These are phyloP conservation scores for Pholiota molesta DNA, from an alignment of 768 basidiomycete genomes.

Conservation along the genomic window DNA sequence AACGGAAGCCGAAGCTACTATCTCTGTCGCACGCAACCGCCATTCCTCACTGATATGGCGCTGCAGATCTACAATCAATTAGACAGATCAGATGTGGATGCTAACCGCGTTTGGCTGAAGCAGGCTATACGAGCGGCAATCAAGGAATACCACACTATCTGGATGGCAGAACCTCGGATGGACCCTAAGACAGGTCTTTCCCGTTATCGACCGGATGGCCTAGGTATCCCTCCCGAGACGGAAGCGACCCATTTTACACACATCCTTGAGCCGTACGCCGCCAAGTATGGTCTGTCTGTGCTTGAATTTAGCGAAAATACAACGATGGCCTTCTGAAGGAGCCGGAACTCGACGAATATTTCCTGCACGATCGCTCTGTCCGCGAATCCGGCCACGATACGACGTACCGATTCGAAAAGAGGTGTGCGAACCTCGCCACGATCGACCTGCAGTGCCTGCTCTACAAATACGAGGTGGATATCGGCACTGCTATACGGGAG, in stretches of 20 bases:
- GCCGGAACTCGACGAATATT: conserved; percentile 94
- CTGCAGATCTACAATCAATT: conserved; percentile 97
- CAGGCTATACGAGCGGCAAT: conserved; percentile 96
- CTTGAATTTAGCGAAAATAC: conserved; percentile 98
- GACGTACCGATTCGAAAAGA: conserved; percentile 96
- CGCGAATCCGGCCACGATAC: conserved; percentile 97
- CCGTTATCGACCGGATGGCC: conserved; percentile 89
- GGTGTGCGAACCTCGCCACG: conserved; percentile 95
- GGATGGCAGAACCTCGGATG: conserved; percentile 93
- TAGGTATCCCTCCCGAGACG: conserved; percentile 98
- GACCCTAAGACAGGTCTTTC: conserved; percentile 95
- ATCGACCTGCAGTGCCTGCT: conserved; percentile 94
- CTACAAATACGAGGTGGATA: conserved; percentile 99
- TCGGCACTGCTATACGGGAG: conserved; percentile 96
- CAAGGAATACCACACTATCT: conserved; percentile 98
- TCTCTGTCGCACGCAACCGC: conserved; percentile 93
- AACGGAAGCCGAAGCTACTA: conserved; percentile 97
- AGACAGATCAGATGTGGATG: conserved; percentile 78
- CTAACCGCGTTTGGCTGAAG: conserved; percentile 91
- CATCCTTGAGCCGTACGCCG: conserved; percentile 93
- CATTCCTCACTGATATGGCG: conserved; percentile 98
- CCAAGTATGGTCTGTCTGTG: conserved; percentile 89
- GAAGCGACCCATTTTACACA: conserved; percentile 99
- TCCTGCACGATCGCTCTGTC: conserved; percentile 94
- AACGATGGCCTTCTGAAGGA: conserved; percentile 83